Evolutionary conservation across 805 yeast genomes (phyloP).

Genomic region (Myxozyma vanderwaltii): DNA sequence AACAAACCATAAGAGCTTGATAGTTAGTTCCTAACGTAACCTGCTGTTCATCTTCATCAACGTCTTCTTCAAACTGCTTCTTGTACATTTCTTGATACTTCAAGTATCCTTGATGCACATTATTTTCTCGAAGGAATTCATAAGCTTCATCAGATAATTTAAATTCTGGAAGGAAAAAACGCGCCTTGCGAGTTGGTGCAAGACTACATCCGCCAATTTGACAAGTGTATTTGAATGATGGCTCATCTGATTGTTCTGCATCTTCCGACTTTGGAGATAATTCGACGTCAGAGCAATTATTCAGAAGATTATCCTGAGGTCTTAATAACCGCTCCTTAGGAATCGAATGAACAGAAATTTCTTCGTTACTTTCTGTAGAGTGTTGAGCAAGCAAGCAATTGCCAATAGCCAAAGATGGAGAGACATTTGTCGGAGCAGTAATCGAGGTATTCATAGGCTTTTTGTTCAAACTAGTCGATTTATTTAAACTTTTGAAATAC

Average conservation of each 20-base stretch:
- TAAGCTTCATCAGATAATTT: background rate
- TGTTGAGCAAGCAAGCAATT: background rate
- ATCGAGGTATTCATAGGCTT: background rate
- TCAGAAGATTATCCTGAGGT: background rate
- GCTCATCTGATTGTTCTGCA: background rate
- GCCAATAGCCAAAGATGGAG: background rate
- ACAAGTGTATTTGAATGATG: too few relatives aligned
- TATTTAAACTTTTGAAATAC: background rate
- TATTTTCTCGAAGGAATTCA: background rate
- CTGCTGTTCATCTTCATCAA: background rate
- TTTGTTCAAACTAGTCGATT: background rate
- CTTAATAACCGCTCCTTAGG: background rate
- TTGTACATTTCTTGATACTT: background rate
- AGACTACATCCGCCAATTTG: background rate
- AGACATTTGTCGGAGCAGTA: background rate
- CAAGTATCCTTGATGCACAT: background rate
- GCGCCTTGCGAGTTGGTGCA: background rate
- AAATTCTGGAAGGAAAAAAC: background rate
- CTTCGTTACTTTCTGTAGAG: background rate
- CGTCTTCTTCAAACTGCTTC: background rate
- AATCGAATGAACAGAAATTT: background rate
- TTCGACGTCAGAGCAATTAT: background rate
- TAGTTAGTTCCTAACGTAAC: too few relatives aligned
- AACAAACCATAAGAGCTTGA: background rate
- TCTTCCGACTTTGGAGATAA: background rate